These are phyloP conservation scores for Postia placenta DNA, from an alignment of 768 basidiomycete genomes.

Conservation along the genomic window DNA sequence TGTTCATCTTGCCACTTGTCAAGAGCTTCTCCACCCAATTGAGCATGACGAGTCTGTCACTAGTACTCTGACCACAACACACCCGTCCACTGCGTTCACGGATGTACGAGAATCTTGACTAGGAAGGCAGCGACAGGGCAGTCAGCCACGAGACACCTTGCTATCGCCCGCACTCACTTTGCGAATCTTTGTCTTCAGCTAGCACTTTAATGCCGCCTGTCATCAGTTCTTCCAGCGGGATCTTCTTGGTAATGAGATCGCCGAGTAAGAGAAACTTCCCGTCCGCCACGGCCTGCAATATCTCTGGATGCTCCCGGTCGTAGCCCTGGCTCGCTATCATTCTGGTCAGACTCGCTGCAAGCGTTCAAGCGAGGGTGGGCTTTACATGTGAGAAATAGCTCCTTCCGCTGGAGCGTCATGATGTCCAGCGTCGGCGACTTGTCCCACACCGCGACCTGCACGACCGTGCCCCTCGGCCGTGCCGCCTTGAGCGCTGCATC, in stretches of 20 bases:
- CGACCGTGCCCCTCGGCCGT: conserved; percentile 31
- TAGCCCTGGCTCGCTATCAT: conserved; percentile 31
- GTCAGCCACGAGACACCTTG: neutral
- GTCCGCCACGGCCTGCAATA: conserved; percentile 32
- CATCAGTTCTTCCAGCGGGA: conserved; percentile 36
- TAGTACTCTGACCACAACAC: neutral
- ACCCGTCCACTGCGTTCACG: conserved; percentile 4
- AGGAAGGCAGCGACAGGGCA: neutral
- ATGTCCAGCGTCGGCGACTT: conserved; percentile 28
- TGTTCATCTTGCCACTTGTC: neutral
- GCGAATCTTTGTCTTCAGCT: conserved; percentile 33
- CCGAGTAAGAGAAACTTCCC: conserved; percentile 35
- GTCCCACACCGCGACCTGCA: conserved; percentile 42
- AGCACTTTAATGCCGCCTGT: conserved; percentile 36
- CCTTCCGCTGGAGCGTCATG: conserved; percentile 30
- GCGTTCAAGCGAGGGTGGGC: neutral
- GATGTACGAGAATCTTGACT: conserved; percentile 10
- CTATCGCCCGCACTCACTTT: conserved; percentile 31
- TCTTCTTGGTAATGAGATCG: conserved; percentile 36
- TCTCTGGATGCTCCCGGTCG: conserved; percentile 32
- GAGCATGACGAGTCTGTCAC: neutral
- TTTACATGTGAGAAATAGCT: conserved; percentile 34
- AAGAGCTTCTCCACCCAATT: neutral
- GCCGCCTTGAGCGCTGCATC: conserved; percentile 31
- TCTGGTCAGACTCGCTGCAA: neutral